Evolutionary conservation across 1,139 yeast genomes (phyloP).

Genomic region (Pichia sp.): DNA sequence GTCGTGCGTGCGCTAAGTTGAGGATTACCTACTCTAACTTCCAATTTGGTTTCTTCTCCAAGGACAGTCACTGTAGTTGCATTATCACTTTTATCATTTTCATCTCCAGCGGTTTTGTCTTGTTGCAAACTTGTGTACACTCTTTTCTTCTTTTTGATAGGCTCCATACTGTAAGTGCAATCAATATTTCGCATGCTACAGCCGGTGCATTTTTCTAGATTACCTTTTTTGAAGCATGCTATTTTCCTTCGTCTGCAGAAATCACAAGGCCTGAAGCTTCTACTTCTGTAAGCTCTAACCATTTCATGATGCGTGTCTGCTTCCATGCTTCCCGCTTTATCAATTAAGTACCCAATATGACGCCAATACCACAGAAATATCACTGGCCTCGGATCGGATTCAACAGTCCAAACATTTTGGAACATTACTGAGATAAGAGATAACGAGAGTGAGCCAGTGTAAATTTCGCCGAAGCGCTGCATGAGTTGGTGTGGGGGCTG

Average conservation of each 20-base stretch:
- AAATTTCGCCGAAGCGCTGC: no score
- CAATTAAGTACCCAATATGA: no score
- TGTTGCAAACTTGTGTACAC: no score
- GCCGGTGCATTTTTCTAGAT: neutral
- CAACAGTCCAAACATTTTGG: neutral
- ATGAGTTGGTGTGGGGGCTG: no score
- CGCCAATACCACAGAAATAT: neutral
- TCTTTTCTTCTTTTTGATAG: neutral
- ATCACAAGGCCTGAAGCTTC: neutral
- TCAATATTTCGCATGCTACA: neutral
- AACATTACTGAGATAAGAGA: neutral
- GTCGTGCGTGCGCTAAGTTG: neutral
- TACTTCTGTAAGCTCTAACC: neutral
- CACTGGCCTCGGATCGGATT: neutral
- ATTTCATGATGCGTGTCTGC: neutral
- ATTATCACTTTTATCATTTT: neutral
- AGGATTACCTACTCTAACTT: neutral
- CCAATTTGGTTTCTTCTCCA: neutral
- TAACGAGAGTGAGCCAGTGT: neutral
- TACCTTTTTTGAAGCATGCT: neutral
- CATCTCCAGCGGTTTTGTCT: no score
- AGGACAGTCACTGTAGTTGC: neutral
- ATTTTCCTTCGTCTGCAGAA: neutral
- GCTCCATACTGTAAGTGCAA: neutral
- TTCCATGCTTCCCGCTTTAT: neutral